Evolutionary conservation across 768 basidiomycete species (phyloP), one percentile per base, ranked within the genome.

Genomic region (Suillus subluteus): DNA sequence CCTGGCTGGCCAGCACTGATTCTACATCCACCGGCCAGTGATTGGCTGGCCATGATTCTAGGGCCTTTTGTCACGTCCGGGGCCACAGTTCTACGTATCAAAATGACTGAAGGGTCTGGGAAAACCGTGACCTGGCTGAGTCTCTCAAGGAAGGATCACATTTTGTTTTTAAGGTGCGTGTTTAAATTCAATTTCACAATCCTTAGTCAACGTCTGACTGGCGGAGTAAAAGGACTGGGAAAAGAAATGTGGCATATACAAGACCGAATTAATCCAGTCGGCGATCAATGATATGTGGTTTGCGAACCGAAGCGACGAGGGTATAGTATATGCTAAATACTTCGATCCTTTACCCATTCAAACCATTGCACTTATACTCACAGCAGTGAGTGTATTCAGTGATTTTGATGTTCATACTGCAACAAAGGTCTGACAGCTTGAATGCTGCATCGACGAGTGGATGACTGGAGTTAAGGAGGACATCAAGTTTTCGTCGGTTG

Each of bases 221-320:
- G 30, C 4, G 4, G 52, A 2, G 7, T 11, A 54, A 54, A 18
- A 65, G 66, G 65, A 56, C 37, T 64, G 26, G 11, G 52, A 64
- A 32, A 64, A 6, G 18, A 48, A 50, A 59, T 66, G 66, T 30
- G 75, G 75, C 15, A 54, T 77, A 0, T 78, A 75, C 65, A 68
- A 76, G 63, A 64, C 70, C n/a, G 43, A 15, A 0, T 70, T 76
- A 26, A 68, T 77, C 18, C 77, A 78, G 55, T 63, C 63, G 46
- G 54, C 59, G 1, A 40, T 72, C 41, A 76, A 77, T 35, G 15
- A 50, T 7, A 68, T 75, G 61, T 77, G 73, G 73, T 77, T 78
- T 58, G 58, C 56, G 26, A 75, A 76, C 62, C 64, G 63, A 2
- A 63, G 59, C n/a, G 71, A 73, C 62, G 72, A 77, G 46, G 77